Conservation (phyloP, 192 early-diverging fungal species). For the Physocladia obscura region DNA sequence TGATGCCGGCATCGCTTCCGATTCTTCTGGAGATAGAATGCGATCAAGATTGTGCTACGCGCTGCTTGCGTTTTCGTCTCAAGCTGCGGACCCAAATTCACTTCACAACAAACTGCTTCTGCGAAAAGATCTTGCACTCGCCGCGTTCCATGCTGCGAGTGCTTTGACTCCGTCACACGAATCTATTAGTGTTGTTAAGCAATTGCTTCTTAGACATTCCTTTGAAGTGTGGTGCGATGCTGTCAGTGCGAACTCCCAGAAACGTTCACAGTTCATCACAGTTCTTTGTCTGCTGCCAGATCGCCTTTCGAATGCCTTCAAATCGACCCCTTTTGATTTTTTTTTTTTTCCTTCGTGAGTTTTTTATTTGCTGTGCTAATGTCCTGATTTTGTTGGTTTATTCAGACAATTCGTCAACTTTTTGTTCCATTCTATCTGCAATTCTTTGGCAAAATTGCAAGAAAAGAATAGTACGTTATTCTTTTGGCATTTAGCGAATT, state of each 20-base stretch:
- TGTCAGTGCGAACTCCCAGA: no score
- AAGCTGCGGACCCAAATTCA: neutral
- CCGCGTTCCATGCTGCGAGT: neutral
- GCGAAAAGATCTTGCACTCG: neutral
- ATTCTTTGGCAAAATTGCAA: neutral
- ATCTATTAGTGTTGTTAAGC: no score
- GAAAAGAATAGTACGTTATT: neutral
- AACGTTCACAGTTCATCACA: neutral
- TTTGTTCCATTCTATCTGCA: neutral
- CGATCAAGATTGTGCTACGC: neutral
- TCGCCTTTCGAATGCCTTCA: neutral
- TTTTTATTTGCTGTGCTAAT: neutral
- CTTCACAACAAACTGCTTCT: neutral
- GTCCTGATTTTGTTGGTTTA: neutral
- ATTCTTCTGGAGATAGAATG: no score
- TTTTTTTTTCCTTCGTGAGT: conserved; percentile 2
- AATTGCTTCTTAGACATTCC: no score
- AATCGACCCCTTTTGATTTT: neutral
- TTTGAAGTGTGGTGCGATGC: no score
- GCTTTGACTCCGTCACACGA: no score
- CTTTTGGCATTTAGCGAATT: neutral
- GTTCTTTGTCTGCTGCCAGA: neutral
- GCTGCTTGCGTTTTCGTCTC: neutral
- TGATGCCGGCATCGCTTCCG: no score
- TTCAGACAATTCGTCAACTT: neutral